Percentiles rank a stretch among this genome's conserved stretches.
phyloP scores from a whole-genome alignment of 805 yeast genomes.

The Yamadazyma insecticola region DNA sequence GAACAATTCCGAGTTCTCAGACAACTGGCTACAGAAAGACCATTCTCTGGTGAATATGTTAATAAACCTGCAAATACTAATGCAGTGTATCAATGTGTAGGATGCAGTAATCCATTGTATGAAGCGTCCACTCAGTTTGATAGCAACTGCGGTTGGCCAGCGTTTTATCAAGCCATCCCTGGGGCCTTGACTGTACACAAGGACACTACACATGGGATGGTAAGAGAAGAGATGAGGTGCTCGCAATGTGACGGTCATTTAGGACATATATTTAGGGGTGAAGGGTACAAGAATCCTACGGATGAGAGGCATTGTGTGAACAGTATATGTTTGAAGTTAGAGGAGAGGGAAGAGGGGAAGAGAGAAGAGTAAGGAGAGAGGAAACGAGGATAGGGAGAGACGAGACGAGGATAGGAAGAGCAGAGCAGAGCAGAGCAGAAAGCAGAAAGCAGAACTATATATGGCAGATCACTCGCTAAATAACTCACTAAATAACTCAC shows the following conservation, averaged over 20 bases:
- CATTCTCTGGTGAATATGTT: conserved; percentile 59
- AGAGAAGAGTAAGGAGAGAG: not conserved
- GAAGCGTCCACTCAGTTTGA: conserved; percentile 76
- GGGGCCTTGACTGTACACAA: conserved; percentile 60
- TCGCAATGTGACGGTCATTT: conserved; percentile 87
- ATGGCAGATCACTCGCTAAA: no score
- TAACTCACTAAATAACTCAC: no score
- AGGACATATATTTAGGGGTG: conserved; percentile 94
- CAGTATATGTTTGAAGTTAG: conserved; percentile 72
- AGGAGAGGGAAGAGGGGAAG: conserved; percentile 3
- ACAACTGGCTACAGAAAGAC: conserved; percentile 67
- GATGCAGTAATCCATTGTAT: conserved; percentile 77
- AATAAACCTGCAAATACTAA: conserved; percentile 42
- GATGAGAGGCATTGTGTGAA: conserved; percentile 95
- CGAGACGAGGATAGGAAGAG: no score
- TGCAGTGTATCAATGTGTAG: conserved; percentile 84
- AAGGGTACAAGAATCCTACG: conserved; percentile 84
- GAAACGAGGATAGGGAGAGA: not conserved
- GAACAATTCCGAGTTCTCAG: conserved; percentile 76
- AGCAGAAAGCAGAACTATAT: no score
- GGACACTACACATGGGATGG: conserved; percentile 72
- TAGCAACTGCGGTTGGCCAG: conserved; percentile 98
- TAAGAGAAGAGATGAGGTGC: conserved; percentile 86
- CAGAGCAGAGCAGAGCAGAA: no score
- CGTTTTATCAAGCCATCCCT: conserved; percentile 86